Conservation (phyloP, 2,329 filamentous ascomycete genomes). For the Pyrenochaeta sp. region DNA sequence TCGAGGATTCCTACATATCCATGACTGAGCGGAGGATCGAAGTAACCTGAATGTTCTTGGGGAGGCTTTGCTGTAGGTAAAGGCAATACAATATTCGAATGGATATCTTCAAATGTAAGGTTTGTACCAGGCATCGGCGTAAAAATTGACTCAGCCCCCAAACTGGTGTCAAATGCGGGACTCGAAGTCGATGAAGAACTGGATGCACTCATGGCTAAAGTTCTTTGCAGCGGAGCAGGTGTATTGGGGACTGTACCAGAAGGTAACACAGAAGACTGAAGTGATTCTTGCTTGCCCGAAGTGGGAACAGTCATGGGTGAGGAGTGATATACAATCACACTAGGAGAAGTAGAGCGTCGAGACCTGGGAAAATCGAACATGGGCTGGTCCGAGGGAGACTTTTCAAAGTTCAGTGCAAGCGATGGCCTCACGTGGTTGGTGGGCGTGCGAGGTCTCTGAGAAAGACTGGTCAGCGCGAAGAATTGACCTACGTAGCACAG, state of each 20-base stretch:
- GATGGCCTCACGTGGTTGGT: constrained; percentile 22
- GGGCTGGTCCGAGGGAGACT: constrained; percentile 31
- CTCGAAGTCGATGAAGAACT: constrained; percentile 7
- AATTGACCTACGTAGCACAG: not conserved
- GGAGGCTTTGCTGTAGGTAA: not conserved
- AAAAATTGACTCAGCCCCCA: constrained; percentile 11
- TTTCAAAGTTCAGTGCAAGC: constrained; percentile 36
- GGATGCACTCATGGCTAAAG: constrained; percentile 25
- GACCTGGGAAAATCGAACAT: constrained; percentile 32
- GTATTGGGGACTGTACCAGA: constrained; percentile 37
- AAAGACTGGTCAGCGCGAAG: not conserved
- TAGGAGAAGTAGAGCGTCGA: constrained; percentile 22
- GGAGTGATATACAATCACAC: constrained; percentile 31
- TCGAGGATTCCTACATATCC: not conserved
- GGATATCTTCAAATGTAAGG: constrained; percentile 22
- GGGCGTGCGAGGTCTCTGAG: constrained; percentile 22
- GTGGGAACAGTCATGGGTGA: constrained; percentile 40
- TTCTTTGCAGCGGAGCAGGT: constrained; percentile 37
- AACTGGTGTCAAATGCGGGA: not conserved
- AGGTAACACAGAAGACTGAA: constrained; percentile 14
- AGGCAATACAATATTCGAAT: constrained; percentile 14
- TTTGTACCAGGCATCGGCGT: constrained; percentile 39
- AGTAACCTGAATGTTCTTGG: constrained; percentile 16
- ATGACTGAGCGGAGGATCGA: constrained; percentile 7
- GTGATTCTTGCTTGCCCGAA: constrained; percentile 12